Evolutionary conservation across 202 grass and related monocot genomes (phyloP).

Genomic region (Bolboschoenoplectus hybrid): DNA sequence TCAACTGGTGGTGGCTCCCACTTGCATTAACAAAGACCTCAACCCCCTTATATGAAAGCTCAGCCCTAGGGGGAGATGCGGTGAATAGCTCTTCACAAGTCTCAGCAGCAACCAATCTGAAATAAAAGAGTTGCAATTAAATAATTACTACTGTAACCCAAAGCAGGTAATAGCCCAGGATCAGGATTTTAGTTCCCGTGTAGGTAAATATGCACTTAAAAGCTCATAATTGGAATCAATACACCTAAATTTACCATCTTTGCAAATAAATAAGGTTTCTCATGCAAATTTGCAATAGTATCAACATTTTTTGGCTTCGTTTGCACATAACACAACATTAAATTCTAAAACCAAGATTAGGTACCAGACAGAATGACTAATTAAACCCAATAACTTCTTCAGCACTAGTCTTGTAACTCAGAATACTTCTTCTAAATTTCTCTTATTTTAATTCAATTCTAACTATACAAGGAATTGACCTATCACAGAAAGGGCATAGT

Average conservation of each 20-base stretch:
- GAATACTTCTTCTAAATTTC: background rate
- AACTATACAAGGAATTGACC: background rate
- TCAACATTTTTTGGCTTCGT: background rate
- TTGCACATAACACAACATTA: background rate
- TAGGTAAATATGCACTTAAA: background rate
- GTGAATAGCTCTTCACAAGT: slow-evolving; percentile 98
- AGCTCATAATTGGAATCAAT: background rate
- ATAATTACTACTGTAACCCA: slow-evolving; percentile 9
- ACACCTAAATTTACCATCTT: background rate
- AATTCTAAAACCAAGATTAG: background rate
- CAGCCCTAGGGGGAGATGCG: slow-evolving; percentile 73
- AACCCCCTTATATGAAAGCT: slow-evolving; percentile 83
- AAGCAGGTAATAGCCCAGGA: slow-evolving; percentile 16
- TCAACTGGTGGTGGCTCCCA: slow-evolving; percentile 95
- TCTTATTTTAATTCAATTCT: slow-evolving; percentile 10
- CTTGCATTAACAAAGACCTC: slow-evolving; percentile 96
- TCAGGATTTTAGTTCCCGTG: background rate
- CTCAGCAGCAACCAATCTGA: slow-evolving; percentile 86
- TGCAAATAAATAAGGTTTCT: background rate
- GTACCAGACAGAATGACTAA: background rate
- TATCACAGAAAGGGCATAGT: background rate
- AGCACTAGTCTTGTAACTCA: background rate
- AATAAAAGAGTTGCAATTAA: slow-evolving; percentile 17
- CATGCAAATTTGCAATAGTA: background rate
- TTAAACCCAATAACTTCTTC: background rate